phyloP scores from a whole-genome alignment of 2,329 filamentous ascomycete species.

The Curvularia verruculosa region DNA sequence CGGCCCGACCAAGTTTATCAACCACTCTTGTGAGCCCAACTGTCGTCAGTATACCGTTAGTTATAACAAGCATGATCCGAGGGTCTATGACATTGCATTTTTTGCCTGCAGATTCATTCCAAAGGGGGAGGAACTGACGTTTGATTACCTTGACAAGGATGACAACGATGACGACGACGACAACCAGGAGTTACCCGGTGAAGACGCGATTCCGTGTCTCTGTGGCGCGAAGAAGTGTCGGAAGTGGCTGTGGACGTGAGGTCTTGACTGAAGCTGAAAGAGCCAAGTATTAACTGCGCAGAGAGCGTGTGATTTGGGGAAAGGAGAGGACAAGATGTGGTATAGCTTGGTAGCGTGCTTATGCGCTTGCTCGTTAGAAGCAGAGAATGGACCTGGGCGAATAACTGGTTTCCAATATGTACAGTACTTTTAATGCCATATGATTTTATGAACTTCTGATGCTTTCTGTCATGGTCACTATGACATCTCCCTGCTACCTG shows the following conservation, averaged over 20 bases:
- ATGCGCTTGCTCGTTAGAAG: background rate
- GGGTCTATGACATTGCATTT: slow-evolving; percentile 76
- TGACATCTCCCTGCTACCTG: too few relatives aligned
- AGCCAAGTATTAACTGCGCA: too few relatives aligned
- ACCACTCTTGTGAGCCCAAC: slow-evolving; percentile 81
- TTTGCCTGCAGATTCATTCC: slow-evolving; percentile 73
- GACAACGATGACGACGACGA: slow-evolving; percentile 67
- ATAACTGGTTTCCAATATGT: too few relatives aligned
- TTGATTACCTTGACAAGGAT: slow-evolving; percentile 76
- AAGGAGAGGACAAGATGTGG: background rate
- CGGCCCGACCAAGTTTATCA: slow-evolving; percentile 80
- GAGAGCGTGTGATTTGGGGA: too few relatives aligned
- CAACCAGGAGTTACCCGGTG: slow-evolving; percentile 59
- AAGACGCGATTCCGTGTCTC: slow-evolving; percentile 53
- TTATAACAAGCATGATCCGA: slow-evolving; percentile 75
- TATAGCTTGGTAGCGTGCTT: background rate
- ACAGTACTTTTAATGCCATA: background rate
- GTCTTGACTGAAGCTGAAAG: background rate
- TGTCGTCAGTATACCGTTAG: slow-evolving; percentile 79
- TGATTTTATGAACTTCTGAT: background rate
- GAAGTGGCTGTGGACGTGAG: slow-evolving; percentile 67
- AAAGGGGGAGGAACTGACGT: slow-evolving; percentile 73
- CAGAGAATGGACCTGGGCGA: background rate
- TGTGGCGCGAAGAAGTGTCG: slow-evolving; percentile 72
- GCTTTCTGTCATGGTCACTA: background rate